Conservation (phyloP, 2,329 filamentous ascomycete genomes). For the Aspergillus ustus region DNA sequence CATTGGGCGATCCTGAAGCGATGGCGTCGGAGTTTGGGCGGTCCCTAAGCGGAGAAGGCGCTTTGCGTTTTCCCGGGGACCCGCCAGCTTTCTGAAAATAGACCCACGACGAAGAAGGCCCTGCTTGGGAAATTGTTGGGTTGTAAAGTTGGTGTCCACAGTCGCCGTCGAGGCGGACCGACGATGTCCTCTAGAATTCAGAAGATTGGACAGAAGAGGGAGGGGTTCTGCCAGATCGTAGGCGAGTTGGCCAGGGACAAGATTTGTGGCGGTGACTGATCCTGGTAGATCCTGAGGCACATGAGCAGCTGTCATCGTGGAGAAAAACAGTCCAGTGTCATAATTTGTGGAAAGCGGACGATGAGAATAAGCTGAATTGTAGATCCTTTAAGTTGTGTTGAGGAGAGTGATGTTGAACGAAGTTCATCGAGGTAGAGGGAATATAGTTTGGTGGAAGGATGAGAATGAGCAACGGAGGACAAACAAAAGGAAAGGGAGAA, state of each 20-base stretch:
- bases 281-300: slow-evolving; percentile 33
- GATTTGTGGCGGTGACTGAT: slow-evolving; percentile 28
- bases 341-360: slow-evolving; percentile 17
- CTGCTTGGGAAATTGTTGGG: slow-evolving; percentile 34
- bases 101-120: slow-evolving; percentile 30
- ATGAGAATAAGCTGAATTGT: slow-evolving; percentile 2
- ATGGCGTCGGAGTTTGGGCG: slow-evolving; percentile 28
- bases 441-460: not conserved
- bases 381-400: not conserved
- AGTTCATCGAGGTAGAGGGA: slow-evolving; percentile 9
- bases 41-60: slow-evolving; percentile 49
- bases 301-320: slow-evolving; percentile 38
- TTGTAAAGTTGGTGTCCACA: slow-evolving; percentile 24
- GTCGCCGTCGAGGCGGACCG: slow-evolving; percentile 26
- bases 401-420: not conserved
- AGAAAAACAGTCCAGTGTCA: slow-evolving; percentile 22
- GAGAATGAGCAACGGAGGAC: slow-evolving; percentile 6
- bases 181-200: slow-evolving; percentile 32
- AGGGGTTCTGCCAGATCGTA: slow-evolving; percentile 27
- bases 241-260: slow-evolving; percentile 25
- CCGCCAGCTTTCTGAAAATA: slow-evolving; percentile 48
- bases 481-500: slow-evolving; percentile 8
- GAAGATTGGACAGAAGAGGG: slow-evolving; percentile 29
- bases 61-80: slow-evolving; percentile 53
- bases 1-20: slow-evolving; percentile 33